A percentile compares a stretch with the other conserved stretches of the same genome.
Evolutionary conservation across 2,329 filamentous ascomycete genomes (phyloP).

Genomic region (Botrytis tulipae): DNA sequence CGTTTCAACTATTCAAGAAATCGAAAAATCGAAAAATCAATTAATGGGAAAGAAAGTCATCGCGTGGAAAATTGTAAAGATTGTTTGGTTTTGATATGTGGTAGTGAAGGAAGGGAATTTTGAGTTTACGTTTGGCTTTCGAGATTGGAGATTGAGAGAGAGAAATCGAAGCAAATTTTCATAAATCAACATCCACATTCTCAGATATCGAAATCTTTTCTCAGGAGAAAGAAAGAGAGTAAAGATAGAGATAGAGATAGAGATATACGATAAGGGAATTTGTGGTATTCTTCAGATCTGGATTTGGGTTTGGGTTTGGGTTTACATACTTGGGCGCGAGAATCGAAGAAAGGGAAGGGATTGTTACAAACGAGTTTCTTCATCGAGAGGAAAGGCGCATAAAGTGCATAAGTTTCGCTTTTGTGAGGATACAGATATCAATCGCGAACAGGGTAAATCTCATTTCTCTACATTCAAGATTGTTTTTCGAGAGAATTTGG

Average conservation of each 20-base stretch:
- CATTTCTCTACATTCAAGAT: not conserved
- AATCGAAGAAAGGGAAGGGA: not conserved
- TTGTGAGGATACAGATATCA: fast-evolving
- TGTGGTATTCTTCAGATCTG: not conserved
- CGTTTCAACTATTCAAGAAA: too few species aligned
- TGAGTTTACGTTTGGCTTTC: too few species aligned
- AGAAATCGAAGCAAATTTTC: not conserved
- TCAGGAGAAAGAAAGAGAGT: too few species aligned
- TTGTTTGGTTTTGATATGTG: too few species aligned
- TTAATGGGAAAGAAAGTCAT: too few species aligned
- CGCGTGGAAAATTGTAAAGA: not conserved
- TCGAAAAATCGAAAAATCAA: too few species aligned
- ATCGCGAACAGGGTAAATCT: fast-evolving
- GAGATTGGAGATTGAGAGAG: too few species aligned
- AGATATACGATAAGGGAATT: not conserved
- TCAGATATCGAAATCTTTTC: not conserved
- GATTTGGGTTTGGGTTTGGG: not conserved
- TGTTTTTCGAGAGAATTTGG: not conserved
- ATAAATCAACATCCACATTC: not conserved
- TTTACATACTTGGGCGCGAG: not conserved
- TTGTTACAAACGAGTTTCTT: not conserved
- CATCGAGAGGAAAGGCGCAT: too few species aligned
- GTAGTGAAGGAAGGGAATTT: too few species aligned
- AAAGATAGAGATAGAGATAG: not conserved
- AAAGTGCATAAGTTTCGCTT: not conserved